Evolutionary conservation across 768 basidiomycete species (phyloP).

Genomic region (Coprinopsis sp.): DNA sequence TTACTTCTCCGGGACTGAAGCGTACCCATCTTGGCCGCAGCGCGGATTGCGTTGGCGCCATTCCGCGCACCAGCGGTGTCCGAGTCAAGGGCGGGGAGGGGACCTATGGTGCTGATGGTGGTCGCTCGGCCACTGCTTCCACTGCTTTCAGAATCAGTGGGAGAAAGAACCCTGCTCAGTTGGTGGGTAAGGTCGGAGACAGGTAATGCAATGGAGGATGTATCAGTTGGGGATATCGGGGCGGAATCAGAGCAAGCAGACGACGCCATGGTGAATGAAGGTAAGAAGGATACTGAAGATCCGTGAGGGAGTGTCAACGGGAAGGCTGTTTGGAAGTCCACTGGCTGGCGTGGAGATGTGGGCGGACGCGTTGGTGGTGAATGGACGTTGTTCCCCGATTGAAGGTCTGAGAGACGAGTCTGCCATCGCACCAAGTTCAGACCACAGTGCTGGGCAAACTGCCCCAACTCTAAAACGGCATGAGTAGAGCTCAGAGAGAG

Average conservation of each 20-base stretch:
- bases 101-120: slow-evolving; percentile 3
- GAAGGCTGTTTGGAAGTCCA: slow-evolving; percentile 34
- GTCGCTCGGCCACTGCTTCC: slow-evolving; percentile 4
- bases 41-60: slow-evolving; percentile 43
- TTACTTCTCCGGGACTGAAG: slow-evolving; percentile 43
- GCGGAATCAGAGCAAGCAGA: slow-evolving; percentile 8
- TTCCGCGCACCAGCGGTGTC: too few relatives aligned
- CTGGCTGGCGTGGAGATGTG: slow-evolving; percentile 56
- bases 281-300: slow-evolving; percentile 8
- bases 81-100: slow-evolving; percentile 11
- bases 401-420: slow-evolving; percentile 38
- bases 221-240: slow-evolving; percentile 16
- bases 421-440: slow-evolving; percentile 72
- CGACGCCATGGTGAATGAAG: slow-evolving; percentile 8
- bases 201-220: slow-evolving; percentile 26
- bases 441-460: slow-evolving; percentile 62
- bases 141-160: slow-evolving; percentile 7
- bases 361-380: slow-evolving; percentile 42
- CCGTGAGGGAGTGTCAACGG: slow-evolving; percentile 26
- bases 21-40: slow-evolving; percentile 47
- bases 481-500: not conserved
- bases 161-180: slow-evolving; percentile 8
- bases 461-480: slow-evolving; percentile 51
- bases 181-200: slow-evolving; percentile 21
- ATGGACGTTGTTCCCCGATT: slow-evolving; percentile 23